Percentiles rank a stretch among this genome's conserved stretches.
Evolutionary conservation across 371 early-diverging fungal species (phyloP).

Genomic region (Lichtheimia hyalospora): DNA sequence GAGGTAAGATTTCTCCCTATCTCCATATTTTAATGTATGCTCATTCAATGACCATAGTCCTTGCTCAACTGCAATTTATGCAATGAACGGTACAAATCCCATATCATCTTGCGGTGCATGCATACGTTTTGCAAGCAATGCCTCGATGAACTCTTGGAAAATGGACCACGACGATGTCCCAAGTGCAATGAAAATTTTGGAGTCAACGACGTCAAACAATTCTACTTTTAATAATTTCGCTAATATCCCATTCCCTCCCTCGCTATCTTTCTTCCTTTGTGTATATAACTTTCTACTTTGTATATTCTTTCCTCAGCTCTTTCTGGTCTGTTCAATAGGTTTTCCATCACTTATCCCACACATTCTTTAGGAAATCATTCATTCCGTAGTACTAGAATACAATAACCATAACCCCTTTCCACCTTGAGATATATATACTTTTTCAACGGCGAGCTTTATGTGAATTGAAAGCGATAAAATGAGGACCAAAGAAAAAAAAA

Average conservation of each 20-base stretch:
- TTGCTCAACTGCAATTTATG: slow-evolving; percentile 91
- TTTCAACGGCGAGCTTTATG: too few species aligned
- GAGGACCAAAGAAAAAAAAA: slow-evolving; percentile 7
- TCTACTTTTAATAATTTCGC: slow-evolving; percentile 70
- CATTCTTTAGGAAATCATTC: too few species aligned
- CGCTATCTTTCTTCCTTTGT: slow-evolving; percentile 7
- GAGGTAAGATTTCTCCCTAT: slow-evolving; percentile 19
- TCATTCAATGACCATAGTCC: slow-evolving; percentile 38
- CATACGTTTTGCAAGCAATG: slow-evolving; percentile 97
- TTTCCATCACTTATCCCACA: too few species aligned
- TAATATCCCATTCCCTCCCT: neutral
- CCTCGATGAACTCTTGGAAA: slow-evolving; percentile 85
- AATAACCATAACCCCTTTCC: too few species aligned
- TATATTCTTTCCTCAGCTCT: slow-evolving; percentile 1
- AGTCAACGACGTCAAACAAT: slow-evolving; percentile 85
- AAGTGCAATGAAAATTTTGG: slow-evolving; percentile 94
- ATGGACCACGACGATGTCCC: slow-evolving; percentile 98
- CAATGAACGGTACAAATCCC: slow-evolving; percentile 80
- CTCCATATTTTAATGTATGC: too few species aligned
- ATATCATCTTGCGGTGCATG: slow-evolving; percentile 88
- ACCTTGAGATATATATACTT: too few species aligned
- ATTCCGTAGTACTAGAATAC: too few species aligned
- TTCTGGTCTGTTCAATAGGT: too few species aligned
- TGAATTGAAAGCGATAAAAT: slow-evolving; percentile 2
- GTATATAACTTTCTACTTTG: slow-evolving; percentile 2